Conservation (phyloP, 2,329 filamentous ascomycete genomes). For the Aspergillus fumigatiaffinis region DNA sequence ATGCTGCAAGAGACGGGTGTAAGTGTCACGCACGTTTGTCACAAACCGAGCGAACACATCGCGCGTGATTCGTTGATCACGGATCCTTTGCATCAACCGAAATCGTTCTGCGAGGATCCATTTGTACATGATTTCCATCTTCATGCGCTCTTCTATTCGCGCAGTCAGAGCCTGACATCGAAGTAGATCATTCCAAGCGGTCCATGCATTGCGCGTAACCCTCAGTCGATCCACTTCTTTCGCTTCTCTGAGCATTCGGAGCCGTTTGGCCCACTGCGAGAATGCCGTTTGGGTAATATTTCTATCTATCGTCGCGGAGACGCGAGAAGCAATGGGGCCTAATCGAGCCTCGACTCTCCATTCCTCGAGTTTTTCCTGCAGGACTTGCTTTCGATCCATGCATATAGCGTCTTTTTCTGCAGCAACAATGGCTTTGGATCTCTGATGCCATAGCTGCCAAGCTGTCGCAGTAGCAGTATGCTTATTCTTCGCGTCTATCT, state of each 20-base stretch:
- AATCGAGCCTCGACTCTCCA: conserved; percentile 43
- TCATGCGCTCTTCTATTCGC: conserved; percentile 54
- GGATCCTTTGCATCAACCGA: conserved; percentile 37
- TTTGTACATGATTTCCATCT: conserved; percentile 55
- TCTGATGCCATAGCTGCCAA: conserved; percentile 35
- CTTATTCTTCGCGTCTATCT: conserved; percentile 32
- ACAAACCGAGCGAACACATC: conserved; percentile 39
- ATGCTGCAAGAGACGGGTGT: conserved; percentile 33
- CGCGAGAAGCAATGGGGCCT: conserved; percentile 37
- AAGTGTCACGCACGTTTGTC: conserved; percentile 35
- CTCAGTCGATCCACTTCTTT: conserved; percentile 49
- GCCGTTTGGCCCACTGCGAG: conserved; percentile 47
- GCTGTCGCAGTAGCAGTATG: conserved; percentile 23
- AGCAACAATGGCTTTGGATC: conserved; percentile 23
- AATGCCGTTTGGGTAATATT: conserved; percentile 47
- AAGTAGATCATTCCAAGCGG: conserved; percentile 59
- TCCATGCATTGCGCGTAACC: conserved; percentile 56
- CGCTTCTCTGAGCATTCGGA: conserved; percentile 46
- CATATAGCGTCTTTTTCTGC: conserved; percentile 29
- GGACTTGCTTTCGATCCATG: conserved; percentile 29
- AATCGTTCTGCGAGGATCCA: conserved; percentile 55
- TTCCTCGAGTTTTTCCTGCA: conserved; percentile 37
- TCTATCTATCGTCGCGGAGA: conserved; percentile 43
- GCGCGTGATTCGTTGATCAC: conserved; percentile 37
- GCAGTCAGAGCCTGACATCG: conserved; percentile 51